phyloP scores from a whole-genome alignment of 495 filamentous ascomycete species.

The Talaromyces liani region DNA sequence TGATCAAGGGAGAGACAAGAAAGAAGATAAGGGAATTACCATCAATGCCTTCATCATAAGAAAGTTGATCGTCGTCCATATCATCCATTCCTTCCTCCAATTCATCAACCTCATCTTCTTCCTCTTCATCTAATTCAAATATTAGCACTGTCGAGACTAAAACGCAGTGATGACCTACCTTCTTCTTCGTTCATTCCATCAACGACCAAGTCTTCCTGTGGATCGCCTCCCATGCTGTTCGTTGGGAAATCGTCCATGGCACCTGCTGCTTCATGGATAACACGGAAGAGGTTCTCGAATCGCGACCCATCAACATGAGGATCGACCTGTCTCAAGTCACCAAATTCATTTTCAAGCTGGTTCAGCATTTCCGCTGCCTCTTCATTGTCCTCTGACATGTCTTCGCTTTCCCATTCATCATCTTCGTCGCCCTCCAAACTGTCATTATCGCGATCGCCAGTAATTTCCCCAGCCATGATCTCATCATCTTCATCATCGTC shows the following conservation, averaged over 20 bases:
- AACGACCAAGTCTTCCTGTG: conserved; percentile 50
- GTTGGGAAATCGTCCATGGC: conserved; percentile 30
- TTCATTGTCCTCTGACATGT: conserved; percentile 47
- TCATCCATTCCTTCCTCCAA: conserved; percentile 44
- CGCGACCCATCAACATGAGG: conserved; percentile 51
- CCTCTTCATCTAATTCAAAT: conserved; percentile 13
- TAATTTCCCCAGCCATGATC: conserved; percentile 47
- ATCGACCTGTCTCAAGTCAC: conserved; percentile 62
- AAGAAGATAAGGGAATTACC: conserved; percentile 16
- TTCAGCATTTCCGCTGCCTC: conserved; percentile 46
- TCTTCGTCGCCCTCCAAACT: conserved; percentile 50
- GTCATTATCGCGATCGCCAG: conserved; percentile 58
- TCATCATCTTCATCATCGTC: conserved; percentile 51
- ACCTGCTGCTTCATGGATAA: conserved; percentile 32
- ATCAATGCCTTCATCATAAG: conserved; percentile 35
- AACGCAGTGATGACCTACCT: conserved; percentile 43
- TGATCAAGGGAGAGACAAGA: conserved; percentile 6
- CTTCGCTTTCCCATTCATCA: conserved; percentile 55
- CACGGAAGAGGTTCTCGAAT: conserved; percentile 35
- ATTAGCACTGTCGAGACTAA: conserved; percentile 12
- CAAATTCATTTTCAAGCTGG: conserved; percentile 41
- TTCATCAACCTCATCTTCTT: conserved; percentile 48
- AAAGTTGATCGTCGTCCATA: conserved; percentile 38
- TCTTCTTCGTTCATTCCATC: conserved; percentile 65
- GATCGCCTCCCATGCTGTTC: conserved; percentile 29